Evolutionary conservation across 2,329 filamentous ascomycete genomes (phyloP).

Genomic region (Pseudofabraea citricarpa): DNA sequence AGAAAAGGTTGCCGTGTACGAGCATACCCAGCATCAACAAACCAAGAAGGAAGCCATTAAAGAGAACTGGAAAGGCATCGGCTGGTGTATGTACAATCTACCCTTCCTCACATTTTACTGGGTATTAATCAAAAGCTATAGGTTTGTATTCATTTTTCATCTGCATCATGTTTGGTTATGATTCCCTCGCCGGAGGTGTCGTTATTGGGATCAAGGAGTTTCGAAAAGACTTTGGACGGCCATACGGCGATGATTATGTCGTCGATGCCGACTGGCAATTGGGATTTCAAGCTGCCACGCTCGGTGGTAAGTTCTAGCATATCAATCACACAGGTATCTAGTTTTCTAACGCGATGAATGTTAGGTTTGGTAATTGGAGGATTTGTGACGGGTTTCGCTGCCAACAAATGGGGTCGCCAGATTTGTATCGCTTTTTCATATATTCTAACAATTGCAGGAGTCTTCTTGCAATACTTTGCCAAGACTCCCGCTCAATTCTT

Average conservation of each 20-base stretch:
- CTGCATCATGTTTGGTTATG: constrained; percentile 7
- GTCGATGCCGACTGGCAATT: constrained; percentile 46
- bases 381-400: constrained; percentile 3
- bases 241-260: constrained; percentile 27
- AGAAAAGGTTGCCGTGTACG: constrained; percentile 1
- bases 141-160: constrained; percentile 7
- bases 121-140: too few species aligned
- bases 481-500: constrained; percentile 9
- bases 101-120: too few species aligned
- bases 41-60: constrained; percentile 2
- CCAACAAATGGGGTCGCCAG: constrained; percentile 3
- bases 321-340: too few species aligned
- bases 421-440: constrained; percentile 4
- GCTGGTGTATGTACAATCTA: constrained; percentile 4
- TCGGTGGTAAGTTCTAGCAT: constrained; percentile 3
- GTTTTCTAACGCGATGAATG: neutral
- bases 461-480: constrained; percentile 20
- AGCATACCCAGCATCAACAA: constrained; percentile 4
- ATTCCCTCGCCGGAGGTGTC: constrained; percentile 6
- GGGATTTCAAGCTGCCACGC: constrained; percentile 35
- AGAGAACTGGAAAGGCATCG: constrained; percentile 6
- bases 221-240: constrained; percentile 33
- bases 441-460: constrained; percentile 11
- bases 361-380: constrained; percentile 4
- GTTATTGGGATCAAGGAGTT: constrained; percentile 22